phyloP scores from a whole-genome alignment of 306 rosid species.

The Argentina anserina region DNA sequence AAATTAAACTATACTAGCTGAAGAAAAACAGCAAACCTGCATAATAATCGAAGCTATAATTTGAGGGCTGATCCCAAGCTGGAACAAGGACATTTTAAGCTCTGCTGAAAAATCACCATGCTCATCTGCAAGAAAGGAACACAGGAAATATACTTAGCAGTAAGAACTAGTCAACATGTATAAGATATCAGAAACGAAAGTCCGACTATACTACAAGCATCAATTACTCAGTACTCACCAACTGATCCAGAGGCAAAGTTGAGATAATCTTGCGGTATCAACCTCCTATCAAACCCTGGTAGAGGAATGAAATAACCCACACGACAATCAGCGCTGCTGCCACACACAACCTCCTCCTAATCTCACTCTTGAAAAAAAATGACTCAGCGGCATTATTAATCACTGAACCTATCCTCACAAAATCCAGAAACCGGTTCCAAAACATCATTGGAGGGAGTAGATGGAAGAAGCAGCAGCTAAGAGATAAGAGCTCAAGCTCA shows the following conservation, averaged over 20 bases:
- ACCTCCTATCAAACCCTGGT: slow-evolving; percentile 93
- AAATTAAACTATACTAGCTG: not conserved
- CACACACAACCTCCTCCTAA: slow-evolving; percentile 79
- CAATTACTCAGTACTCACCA: slow-evolving; percentile 49
- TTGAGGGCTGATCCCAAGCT: slow-evolving; percentile 99
- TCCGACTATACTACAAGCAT: not conserved
- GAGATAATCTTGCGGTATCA: slow-evolving; percentile 87
- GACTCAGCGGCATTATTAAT: slow-evolving; percentile 78
- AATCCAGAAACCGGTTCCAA: slow-evolving; percentile 64
- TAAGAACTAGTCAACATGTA: slow-evolving; percentile 16
- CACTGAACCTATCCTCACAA: slow-evolving; percentile 72
- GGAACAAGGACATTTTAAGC: slow-evolving; percentile 93
- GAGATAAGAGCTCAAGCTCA: too few relatives aligned
- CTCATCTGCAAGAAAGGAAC: slow-evolving; percentile 99
- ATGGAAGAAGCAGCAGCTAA: too few relatives aligned
- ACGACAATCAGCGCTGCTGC: slow-evolving; percentile 79
- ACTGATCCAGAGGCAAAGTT: slow-evolving; percentile 93
- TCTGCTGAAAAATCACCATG: slow-evolving; percentile 81
- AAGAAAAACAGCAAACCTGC: slow-evolving; percentile 61
- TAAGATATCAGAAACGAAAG: slow-evolving; percentile 22
- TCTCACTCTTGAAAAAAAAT: slow-evolving; percentile 92
- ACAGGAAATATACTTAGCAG: too few relatives aligned
- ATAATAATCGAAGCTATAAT: slow-evolving; percentile 87
- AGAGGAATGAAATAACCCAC: slow-evolving; percentile 92
- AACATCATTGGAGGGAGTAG: too few relatives aligned